phyloP scores from a whole-genome alignment of 176 grass and related monocot genomes.

The Tuctoria greenei region DNA sequence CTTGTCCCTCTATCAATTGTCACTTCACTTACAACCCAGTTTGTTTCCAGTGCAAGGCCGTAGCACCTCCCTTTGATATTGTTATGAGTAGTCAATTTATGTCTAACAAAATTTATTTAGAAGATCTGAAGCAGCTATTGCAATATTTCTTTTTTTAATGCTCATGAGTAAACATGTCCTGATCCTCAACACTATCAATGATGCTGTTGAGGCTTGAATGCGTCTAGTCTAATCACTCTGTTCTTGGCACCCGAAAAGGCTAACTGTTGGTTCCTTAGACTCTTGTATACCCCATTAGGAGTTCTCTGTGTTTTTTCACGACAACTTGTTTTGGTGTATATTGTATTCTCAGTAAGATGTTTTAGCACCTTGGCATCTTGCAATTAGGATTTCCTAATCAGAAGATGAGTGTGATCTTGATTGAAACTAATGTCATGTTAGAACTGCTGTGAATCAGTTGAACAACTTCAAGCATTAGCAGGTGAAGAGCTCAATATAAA shows the following conservation, averaged over 20 bases:
- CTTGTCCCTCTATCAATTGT: not conserved
- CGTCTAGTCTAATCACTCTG: not conserved
- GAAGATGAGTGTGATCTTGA: not conserved
- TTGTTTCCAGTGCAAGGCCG: not conserved
- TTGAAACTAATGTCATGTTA: not conserved
- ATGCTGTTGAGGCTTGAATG: not conserved
- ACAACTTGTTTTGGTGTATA: not conserved
- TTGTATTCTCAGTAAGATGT: not conserved
- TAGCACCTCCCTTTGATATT: not conserved
- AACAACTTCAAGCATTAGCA: not conserved
- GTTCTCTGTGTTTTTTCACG: not conserved
- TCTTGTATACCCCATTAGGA: not conserved
- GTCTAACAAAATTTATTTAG: not conserved
- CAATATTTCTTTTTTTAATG: not conserved
- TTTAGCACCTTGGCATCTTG: not conserved
- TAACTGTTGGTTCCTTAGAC: too few species aligned
- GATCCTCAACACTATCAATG: not conserved
- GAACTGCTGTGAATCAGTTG: not conserved
- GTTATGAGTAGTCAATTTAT: conserved; percentile 31
- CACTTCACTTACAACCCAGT: not conserved
- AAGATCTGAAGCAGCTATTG: not conserved
- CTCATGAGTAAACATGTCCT: not conserved
- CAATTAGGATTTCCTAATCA: not conserved
- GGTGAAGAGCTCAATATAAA: not conserved
- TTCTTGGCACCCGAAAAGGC: conserved; percentile 9